A percentile compares a stretch with the other conserved stretches of the same genome.
These are phyloP conservation scores for Ettlia oleoabundans DNA, from an alignment of 139 green algal species.

Conservation along the genomic window DNA sequence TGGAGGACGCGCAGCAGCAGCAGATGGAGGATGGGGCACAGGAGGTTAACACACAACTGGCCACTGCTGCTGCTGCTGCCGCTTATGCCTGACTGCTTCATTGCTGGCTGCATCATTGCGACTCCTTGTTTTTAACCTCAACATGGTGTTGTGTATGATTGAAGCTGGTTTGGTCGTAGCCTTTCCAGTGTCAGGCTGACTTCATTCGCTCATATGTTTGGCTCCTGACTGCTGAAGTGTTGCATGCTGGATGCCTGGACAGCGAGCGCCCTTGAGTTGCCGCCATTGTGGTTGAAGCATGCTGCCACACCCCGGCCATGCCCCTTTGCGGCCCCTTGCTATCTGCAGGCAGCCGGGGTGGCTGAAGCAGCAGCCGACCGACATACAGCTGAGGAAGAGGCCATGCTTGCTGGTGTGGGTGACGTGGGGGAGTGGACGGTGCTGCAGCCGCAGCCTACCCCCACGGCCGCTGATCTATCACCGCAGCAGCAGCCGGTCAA, in stretches of 20 bases:
- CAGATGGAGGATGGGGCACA: background rate
- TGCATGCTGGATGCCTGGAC: no score
- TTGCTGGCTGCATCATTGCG: no score
- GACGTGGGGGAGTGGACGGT: constrained; percentile 28
- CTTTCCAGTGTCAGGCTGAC: no score
- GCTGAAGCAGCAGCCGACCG: constrained; percentile 13
- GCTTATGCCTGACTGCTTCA: background rate
- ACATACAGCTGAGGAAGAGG: constrained; percentile 12
- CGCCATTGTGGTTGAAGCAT: no score
- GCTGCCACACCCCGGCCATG: no score
- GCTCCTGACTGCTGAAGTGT: no score
- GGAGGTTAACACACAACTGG: background rate
- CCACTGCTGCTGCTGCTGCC: background rate
- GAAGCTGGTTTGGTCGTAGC: no score
- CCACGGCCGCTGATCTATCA: background rate
- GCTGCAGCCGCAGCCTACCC: background rate
- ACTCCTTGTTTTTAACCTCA: no score
- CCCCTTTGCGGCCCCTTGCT: no score
- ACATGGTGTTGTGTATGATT: background rate
- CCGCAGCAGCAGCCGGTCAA: constrained; percentile 16
- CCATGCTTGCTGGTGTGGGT: constrained; percentile 14
- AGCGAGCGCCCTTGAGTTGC: no score
- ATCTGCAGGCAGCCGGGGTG: background rate
- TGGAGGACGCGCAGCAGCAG: constrained; percentile 13
- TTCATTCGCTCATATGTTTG: no score